A percentile compares a stretch with the other conserved stretches of the same genome.
Conservation (phyloP, 345 rosid genomes). For the Cardiospermum halicacabum region DNA sequence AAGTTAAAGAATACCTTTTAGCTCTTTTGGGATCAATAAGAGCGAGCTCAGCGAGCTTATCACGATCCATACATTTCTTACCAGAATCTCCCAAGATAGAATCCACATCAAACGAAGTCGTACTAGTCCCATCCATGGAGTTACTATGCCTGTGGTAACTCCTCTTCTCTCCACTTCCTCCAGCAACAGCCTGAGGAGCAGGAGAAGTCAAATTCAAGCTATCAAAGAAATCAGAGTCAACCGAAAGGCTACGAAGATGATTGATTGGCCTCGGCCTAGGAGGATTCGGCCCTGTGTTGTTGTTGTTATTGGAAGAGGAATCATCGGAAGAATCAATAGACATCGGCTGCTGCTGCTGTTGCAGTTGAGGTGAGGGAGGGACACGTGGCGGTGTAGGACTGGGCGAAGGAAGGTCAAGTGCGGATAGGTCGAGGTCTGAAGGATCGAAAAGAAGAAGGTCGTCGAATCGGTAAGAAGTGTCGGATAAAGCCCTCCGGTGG, state of each 20-base stretch:
- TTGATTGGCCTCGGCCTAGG: conserved; percentile 35
- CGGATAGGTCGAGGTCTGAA: conserved; percentile 74
- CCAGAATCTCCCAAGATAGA: conserved; percentile 48
- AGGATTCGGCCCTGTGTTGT: conserved; percentile 10
- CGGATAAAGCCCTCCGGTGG: conserved; percentile 93
- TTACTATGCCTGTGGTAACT: conserved; percentile 59
- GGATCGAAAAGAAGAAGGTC: conserved; percentile 84
- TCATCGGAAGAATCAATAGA: conserved; percentile 71
- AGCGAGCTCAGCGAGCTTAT: conserved; percentile 79
- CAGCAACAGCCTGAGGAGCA: conserved; percentile 25
- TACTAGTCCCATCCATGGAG: conserved; percentile 75
- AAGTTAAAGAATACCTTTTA: conserved; percentile 46
- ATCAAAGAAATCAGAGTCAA: conserved; percentile 87
- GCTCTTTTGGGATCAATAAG: conserved; percentile 96
- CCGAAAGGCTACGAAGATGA: conserved; percentile 84
- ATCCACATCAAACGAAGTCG: conserved; percentile 53
- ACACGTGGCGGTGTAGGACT: conserved; percentile 23
- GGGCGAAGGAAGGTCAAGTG: conserved; percentile 56
- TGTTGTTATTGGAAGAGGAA: conserved; percentile 45
- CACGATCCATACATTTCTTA: conserved; percentile 84
- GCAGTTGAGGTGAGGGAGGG: conserved; percentile 2
- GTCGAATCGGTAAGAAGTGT: conserved; percentile 80
- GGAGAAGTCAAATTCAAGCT: conserved; percentile 30
- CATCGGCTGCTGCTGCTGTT: conserved; percentile 21
- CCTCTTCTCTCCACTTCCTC: conserved; percentile 43